These are phyloP conservation scores for Sporothrix schenckii DNA, from an alignment of 2,329 filamentous ascomycete species.

Conservation along the genomic window DNA sequence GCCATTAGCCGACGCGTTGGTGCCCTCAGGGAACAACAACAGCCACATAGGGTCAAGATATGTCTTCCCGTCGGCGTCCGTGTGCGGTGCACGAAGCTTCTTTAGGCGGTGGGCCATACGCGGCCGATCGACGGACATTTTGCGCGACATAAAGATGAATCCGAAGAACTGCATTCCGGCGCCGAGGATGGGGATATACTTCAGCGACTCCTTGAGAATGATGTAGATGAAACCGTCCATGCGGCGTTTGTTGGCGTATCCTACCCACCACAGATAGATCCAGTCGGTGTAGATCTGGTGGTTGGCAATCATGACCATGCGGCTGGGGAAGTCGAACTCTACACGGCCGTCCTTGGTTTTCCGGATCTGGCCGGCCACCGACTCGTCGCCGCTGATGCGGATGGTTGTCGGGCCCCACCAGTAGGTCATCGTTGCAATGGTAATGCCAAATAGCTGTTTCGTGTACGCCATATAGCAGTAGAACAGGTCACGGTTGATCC, in stretches of 20 bases:
- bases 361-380: conserved; percentile 73
- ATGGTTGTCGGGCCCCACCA: conserved; percentile 86
- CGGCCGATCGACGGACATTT: conserved; percentile 78
- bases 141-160: conserved; percentile 90
- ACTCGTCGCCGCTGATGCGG: conserved; percentile 79
- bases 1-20: conserved; percentile 74
- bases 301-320: conserved; percentile 82
- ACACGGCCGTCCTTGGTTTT: conserved; percentile 72
- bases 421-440: conserved; percentile 78
- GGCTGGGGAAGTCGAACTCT: conserved; percentile 77
- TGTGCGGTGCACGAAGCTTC: conserved; percentile 64
- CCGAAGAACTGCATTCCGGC: conserved; percentile 83
- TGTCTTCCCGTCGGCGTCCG: conserved; percentile 56
- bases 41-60: conserved; percentile 85
- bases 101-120: conserved; percentile 73
- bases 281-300: conserved; percentile 90
- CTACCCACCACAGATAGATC: conserved; percentile 92
- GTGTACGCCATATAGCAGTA: conserved; percentile 86
- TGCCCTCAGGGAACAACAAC: conserved; percentile 84
- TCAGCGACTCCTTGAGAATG: conserved; percentile 84
- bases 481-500: conserved; percentile 74
- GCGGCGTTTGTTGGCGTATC: conserved; percentile 73
- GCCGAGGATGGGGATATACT: conserved; percentile 77
- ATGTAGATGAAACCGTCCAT: conserved; percentile 90
- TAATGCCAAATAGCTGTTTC: conserved; percentile 79